These are phyloP conservation scores for Debaryomyces psychrophilus DNA, from an alignment of 1,139 yeast genomes.

Conservation along the genomic window DNA sequence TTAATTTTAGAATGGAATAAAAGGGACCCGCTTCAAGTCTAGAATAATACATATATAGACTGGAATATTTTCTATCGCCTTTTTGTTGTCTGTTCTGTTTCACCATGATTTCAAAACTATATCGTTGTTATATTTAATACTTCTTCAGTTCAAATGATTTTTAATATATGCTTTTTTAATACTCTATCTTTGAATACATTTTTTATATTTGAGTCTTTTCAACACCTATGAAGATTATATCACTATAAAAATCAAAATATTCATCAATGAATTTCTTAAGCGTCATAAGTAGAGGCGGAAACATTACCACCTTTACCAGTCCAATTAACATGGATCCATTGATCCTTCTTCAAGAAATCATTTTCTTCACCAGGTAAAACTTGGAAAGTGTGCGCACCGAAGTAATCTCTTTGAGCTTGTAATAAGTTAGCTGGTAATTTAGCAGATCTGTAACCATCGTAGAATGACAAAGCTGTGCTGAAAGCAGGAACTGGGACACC, in stretches of 20 bases:
- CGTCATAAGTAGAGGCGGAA: slow-evolving; percentile 92
- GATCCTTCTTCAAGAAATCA: slow-evolving; percentile 73
- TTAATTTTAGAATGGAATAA: slow-evolving; percentile 73
- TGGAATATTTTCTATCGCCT: neutral
- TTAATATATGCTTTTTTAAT: neutral
- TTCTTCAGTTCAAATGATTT: slow-evolving; percentile 1
- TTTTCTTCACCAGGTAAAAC: slow-evolving; percentile 86
- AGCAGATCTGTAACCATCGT: slow-evolving; percentile 98
- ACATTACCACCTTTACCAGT: slow-evolving; percentile 99
- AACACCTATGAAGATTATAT: neutral
- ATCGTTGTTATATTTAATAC: neutral
- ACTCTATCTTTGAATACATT: neutral
- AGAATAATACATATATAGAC: slow-evolving; percentile 3
- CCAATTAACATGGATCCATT: slow-evolving; percentile 97
- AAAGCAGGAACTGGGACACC: slow-evolving; percentile 99
- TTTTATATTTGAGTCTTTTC: neutral
- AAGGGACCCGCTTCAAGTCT: slow-evolving; percentile 52
- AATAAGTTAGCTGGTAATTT: slow-evolving; percentile 95
- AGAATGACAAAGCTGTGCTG: slow-evolving; percentile 95
- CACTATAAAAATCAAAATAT: slow-evolving; percentile 5
- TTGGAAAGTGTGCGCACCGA: slow-evolving; percentile 99
- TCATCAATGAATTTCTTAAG: slow-evolving; percentile 46
- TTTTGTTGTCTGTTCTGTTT: neutral
- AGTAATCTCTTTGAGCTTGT: slow-evolving; percentile 99
- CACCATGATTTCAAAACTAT: neutral